Evolutionary conservation across 2,329 filamentous ascomycete genomes (phyloP), one percentile per base, ranked within the genome.

Genomic region (Claviceps lovelessii): DNA sequence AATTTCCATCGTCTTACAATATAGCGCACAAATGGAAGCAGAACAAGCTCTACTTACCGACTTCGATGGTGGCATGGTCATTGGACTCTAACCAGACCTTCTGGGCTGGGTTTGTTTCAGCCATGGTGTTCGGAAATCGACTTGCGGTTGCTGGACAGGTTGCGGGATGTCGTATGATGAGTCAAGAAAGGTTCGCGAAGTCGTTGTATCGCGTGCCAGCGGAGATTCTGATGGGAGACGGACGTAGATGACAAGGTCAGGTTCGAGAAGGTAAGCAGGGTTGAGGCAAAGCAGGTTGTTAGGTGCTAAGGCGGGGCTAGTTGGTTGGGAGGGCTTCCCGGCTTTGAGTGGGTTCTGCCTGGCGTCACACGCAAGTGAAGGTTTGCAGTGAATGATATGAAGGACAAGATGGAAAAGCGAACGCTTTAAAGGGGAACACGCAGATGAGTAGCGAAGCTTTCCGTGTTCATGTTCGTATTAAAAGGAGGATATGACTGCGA

Each of bases 11-110:
- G 9, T 17, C 9, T 41, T 8, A n/a, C 39, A 41, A 33, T 11
- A 23, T 11, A n/a, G 45, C 46, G 29, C 52, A 5, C n/a, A 23
- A 23, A 44, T 23, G 28, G 45, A 37, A 17, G 15, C 9, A n/a
- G 11, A 8, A 11, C 23, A 28, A 15, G 35, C 31, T 31, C 28
- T 54, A 71, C 74, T 60, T 71, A 76, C 73, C 71, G 54, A 78
- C 72, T 60, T 70, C 68, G 52, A 80, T 72, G 33, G 65, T 62
- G 49, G 71, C 70, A 55, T 64, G 67, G 59, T 81, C 78, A 62
- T 78, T 79, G 70, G 76, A 78, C 61, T 69, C 64, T 35, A 81
- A 65, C 63, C 69, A 73, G 61, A 80, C 67, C 68, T 73, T 76
- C 54, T 70, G 47, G 42, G 47, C 33, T 46, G 63, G 54, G 55